Conservation (phyloP, 2,329 filamentous ascomycete species). For the Penicillium rolfsii region DNA sequence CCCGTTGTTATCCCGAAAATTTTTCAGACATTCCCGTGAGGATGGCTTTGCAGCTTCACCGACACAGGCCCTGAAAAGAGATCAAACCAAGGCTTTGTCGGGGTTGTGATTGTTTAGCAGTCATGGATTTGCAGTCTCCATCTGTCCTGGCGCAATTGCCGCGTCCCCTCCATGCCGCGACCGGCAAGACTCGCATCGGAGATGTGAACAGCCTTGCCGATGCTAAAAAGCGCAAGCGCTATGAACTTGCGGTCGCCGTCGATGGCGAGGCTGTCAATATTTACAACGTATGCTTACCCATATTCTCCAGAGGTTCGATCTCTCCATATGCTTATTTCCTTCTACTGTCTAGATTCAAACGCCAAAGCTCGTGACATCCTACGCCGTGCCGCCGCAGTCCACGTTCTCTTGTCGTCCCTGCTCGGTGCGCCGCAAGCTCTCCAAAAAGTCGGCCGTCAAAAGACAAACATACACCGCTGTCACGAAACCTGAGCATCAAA, state of each 20-base stretch:
- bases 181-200: constrained; percentile 46
- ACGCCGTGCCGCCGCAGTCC: constrained; percentile 63
- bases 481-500: constrained; percentile 52
- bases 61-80: constrained; percentile 24
- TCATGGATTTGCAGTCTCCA: constrained; percentile 51
- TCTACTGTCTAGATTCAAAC: constrained; percentile 57
- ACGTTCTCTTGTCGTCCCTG: constrained; percentile 61
- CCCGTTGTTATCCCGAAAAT: constrained; percentile 40
- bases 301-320: background rate
- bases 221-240: constrained; percentile 63
- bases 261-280: constrained; percentile 66
- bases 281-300: constrained; percentile 57
- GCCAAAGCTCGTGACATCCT: constrained; percentile 62
- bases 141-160: constrained; percentile 52
- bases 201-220: constrained; percentile 59
- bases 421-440: constrained; percentile 58
- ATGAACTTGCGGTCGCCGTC: constrained; percentile 62
- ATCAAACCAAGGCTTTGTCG: constrained; percentile 13
- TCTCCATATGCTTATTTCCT: background rate
- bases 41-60: constrained; percentile 23
- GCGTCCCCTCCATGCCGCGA: constrained; percentile 46
- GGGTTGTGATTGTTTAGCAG: constrained; percentile 12
- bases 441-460: constrained; percentile 48
- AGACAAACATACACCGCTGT: constrained; percentile 62
- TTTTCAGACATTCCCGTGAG: constrained; percentile 39